Evolutionary conservation across 768 basidiomycete species (phyloP).

Genomic region (Tricholoma saponaceum): DNA sequence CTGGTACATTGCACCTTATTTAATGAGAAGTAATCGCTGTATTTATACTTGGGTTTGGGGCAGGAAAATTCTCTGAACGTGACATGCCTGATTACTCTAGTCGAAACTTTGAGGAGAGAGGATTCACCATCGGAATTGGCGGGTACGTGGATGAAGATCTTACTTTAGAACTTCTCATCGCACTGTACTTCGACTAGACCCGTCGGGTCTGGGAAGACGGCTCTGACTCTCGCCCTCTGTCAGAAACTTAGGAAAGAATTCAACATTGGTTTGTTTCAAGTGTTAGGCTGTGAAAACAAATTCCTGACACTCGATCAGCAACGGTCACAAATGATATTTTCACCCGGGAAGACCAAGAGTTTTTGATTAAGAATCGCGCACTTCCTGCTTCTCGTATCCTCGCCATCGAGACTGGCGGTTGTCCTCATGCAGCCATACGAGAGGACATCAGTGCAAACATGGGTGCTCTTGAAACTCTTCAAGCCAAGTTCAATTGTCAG

Average conservation of each 20-base stretch:
- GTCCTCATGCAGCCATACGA: slow-evolving; percentile 96
- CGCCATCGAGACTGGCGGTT: slow-evolving; percentile 97
- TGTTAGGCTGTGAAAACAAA: not conserved
- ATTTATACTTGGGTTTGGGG: not conserved
- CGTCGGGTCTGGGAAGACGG: slow-evolving; percentile 98
- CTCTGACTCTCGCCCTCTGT: slow-evolving; percentile 88
- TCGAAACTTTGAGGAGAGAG: slow-evolving; percentile 87
- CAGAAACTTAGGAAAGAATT: slow-evolving; percentile 72
- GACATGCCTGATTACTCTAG: slow-evolving; percentile 86
- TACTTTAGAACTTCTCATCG: not conserved
- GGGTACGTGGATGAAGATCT: slow-evolving; percentile 51
- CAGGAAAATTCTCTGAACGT: slow-evolving; percentile 89
- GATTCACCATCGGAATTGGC: slow-evolving; percentile 97
- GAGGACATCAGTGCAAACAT: slow-evolving; percentile 98
- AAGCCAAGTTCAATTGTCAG: slow-evolving; percentile 87
- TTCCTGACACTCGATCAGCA: slow-evolving; percentile 39
- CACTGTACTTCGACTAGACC: slow-evolving; percentile 48
- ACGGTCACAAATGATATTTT: slow-evolving; percentile 99
- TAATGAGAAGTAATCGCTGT: not conserved
- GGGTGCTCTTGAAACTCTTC: slow-evolving; percentile 91
- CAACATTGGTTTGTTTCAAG: slow-evolving; percentile 73
- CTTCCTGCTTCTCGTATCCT: slow-evolving; percentile 82
- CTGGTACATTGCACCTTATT: slow-evolving; percentile 46
- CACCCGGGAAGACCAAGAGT: slow-evolving; percentile 96
- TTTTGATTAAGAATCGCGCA: slow-evolving; percentile 89